A percentile compares a stretch with the other conserved stretches of the same genome.
These are phyloP conservation scores for Periconia macrospinosa DNA, from an alignment of 2,329 filamentous ascomycete genomes.

Conservation along the genomic window DNA sequence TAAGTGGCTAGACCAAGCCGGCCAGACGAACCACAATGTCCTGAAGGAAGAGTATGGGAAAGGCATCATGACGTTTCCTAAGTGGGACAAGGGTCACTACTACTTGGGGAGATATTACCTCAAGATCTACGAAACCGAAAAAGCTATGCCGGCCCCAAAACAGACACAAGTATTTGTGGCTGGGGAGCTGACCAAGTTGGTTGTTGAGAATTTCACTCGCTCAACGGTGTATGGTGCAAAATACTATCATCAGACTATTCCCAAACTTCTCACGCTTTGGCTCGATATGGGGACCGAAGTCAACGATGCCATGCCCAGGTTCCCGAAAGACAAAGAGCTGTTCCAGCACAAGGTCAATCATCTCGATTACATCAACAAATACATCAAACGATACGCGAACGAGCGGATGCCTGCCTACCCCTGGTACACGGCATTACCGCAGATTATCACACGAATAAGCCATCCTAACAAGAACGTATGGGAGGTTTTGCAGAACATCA, in stretches of 20 bases:
- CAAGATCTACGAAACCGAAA: slow-evolving; percentile 89
- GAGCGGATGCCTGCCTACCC: slow-evolving; percentile 71
- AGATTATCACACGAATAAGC: slow-evolving; percentile 93
- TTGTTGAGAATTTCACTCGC: slow-evolving; percentile 90
- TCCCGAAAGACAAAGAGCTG: slow-evolving; percentile 32
- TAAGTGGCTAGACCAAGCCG: slow-evolving; percentile 95
- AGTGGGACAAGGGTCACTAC: slow-evolving; percentile 97
- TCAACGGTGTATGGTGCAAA: slow-evolving; percentile 89
- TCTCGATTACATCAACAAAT: slow-evolving; percentile 55
- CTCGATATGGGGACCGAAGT: slow-evolving; percentile 82
- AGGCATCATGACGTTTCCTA: slow-evolving; percentile 67
- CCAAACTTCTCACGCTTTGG: slow-evolving; percentile 91
- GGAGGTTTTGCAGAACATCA: slow-evolving; percentile 74
- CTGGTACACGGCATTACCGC: slow-evolving; percentile 82
- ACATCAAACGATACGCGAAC: slow-evolving; percentile 75
- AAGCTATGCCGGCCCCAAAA: slow-evolving; percentile 71
- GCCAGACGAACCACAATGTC: slow-evolving; percentile 82
- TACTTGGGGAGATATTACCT: slow-evolving; percentile 97
- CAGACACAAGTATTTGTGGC: slow-evolving; percentile 63
- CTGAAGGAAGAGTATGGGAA: slow-evolving; percentile 74
- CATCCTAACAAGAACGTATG: slow-evolving; percentile 81
- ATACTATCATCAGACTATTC: slow-evolving; percentile 92
- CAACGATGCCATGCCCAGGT: slow-evolving; percentile 33
- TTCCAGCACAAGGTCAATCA: slow-evolving; percentile 30
- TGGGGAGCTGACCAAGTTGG: slow-evolving; percentile 82